phyloP scores from a whole-genome alignment of 768 basidiomycete genomes.

The Mycena albidolilacea region DNA sequence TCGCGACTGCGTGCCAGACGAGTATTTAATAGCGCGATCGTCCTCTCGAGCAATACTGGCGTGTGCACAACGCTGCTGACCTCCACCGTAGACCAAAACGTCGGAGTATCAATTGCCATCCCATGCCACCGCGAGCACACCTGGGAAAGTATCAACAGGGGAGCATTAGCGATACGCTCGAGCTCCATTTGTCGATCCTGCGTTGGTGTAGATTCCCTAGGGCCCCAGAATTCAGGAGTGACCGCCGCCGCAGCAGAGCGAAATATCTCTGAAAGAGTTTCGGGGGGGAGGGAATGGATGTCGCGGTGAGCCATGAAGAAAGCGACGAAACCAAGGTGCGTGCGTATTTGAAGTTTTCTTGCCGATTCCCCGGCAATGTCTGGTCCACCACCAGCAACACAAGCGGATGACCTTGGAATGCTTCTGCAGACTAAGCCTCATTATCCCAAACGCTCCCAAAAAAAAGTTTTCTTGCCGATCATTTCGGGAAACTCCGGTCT shows the following conservation, averaged over 20 bases:
- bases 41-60: slow-evolving; percentile 5
- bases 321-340: background rate
- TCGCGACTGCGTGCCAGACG: slow-evolving; percentile 14
- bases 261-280: slow-evolving; percentile 15
- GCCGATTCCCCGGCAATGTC: too few relatives aligned
- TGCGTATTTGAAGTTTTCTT: too few relatives aligned
- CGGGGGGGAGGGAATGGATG: slow-evolving; percentile 9
- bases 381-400: too few relatives aligned
- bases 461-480: too few relatives aligned
- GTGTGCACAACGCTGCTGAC: background rate
- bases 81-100: slow-evolving; percentile 11
- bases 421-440: too few relatives aligned
- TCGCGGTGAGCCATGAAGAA: background rate
- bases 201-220: background rate
- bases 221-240: slow-evolving; percentile 17
- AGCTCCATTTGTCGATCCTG: slow-evolving; percentile 10
- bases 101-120: slow-evolving; percentile 3
- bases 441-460: too few relatives aligned
- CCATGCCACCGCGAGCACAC: slow-evolving; percentile 8
- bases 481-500: too few relatives aligned
- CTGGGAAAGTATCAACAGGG: slow-evolving; percentile 10
- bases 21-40: slow-evolving; percentile 11
- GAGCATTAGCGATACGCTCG: slow-evolving; percentile 13
- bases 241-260: background rate
- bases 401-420: too few relatives aligned